phyloP scores from a whole-genome alignment of 345 rosid genomes.

The Brassica carinata region DNA sequence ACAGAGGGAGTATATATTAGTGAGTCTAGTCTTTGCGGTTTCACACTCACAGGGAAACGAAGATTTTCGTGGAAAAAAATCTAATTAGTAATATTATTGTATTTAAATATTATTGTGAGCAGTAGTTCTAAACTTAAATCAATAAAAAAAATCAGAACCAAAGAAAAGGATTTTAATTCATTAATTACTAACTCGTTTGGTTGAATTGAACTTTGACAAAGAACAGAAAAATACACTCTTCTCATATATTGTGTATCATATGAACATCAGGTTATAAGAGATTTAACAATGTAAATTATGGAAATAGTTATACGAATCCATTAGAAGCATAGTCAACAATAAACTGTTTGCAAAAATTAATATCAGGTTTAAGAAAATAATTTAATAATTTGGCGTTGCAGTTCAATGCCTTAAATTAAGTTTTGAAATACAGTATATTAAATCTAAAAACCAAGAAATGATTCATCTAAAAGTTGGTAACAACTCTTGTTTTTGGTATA shows the following conservation, averaged over 20 bases:
- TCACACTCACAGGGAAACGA: neutral
- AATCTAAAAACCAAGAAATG: neutral
- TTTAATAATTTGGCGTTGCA: neutral
- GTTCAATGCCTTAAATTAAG: neutral
- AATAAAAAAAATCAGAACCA: neutral
- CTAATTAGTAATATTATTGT: neutral
- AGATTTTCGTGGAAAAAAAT: slow-evolving; percentile 1
- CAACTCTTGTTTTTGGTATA: neutral
- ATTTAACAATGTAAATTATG: neutral
- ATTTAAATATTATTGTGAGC: neutral
- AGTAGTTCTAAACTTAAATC: neutral
- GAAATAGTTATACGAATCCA: neutral
- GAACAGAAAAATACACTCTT: neutral
- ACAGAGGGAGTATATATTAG: no score
- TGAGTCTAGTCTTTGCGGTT: neutral
- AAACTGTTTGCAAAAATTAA: neutral
- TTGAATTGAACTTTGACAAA: slow-evolving; percentile 11
- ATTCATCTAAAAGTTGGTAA: neutral
- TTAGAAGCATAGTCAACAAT: neutral
- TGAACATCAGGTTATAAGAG: neutral
- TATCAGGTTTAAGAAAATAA: neutral
- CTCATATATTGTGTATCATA: neutral
- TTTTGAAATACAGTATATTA: neutral
- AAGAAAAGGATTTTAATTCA: neutral
- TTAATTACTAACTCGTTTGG: slow-evolving; percentile 1